phyloP scores from a whole-genome alignment of 345 rosid genomes.

The Cardiospermum halicacabum region DNA sequence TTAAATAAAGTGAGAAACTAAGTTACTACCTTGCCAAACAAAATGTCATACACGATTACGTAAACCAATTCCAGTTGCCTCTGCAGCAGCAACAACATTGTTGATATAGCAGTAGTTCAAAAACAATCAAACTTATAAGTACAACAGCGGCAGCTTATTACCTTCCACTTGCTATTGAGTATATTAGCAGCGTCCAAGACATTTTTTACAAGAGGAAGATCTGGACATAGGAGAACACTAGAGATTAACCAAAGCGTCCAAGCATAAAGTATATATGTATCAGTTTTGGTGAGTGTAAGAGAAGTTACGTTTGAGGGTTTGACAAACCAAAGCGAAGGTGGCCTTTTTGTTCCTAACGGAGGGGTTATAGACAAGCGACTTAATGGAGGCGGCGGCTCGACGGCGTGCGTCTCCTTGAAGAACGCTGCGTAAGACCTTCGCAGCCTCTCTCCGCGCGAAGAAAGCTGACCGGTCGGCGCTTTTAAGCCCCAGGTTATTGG shows the following conservation, averaged over 20 bases:
- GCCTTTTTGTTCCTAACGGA: constrained; percentile 76
- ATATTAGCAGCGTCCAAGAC: constrained; percentile 54
- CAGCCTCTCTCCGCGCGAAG: constrained; percentile 85
- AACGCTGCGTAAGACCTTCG: constrained; percentile 57
- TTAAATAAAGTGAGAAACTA: background rate
- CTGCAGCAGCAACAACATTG: constrained; percentile 33
- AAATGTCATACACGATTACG: constrained; percentile 61
- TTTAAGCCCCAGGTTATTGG: constrained; percentile 20
- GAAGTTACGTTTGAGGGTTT: constrained; percentile 74
- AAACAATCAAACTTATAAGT: background rate
- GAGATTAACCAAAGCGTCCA: background rate
- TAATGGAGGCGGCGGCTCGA: constrained; percentile 71
- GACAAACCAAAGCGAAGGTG: constrained; percentile 89
- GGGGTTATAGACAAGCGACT: constrained; percentile 77
- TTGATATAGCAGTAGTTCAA: background rate
- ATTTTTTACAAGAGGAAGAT: constrained; percentile 60
- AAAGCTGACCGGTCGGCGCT: constrained; percentile 60
- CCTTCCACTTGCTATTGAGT: constrained; percentile 81
- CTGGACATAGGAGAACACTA: constrained; percentile 38
- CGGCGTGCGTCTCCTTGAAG: constrained; percentile 81
- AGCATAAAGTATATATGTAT: background rate
- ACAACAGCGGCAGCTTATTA: constrained; percentile 11
- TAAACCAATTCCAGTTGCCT: constrained; percentile 68
- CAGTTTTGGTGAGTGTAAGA: background rate
- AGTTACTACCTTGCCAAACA: constrained; percentile 75